These are phyloP conservation scores for Hexamita inflata DNA, from an alignment of 208 protist genomes.

Conservation along the genomic window DNA sequence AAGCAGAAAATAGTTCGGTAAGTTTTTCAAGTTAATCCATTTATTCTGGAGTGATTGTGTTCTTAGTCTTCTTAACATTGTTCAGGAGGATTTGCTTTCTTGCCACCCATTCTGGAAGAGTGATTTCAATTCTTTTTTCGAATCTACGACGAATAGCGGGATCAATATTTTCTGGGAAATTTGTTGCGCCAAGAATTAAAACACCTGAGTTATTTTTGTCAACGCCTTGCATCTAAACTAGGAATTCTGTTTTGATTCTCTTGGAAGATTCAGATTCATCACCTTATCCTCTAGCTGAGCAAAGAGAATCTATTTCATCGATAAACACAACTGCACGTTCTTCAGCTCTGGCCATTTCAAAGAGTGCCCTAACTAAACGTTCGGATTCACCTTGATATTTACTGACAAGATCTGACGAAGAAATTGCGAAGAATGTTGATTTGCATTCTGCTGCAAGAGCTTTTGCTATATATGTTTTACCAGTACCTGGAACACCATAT, in stretches of 20 bases:
- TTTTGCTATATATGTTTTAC: constrained; percentile 65
- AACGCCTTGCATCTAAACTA: constrained; percentile 79
- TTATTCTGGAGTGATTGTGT: neutral
- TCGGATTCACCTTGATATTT: constrained; percentile 89
- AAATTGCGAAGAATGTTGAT: constrained; percentile 56
- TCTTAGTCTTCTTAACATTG: neutral
- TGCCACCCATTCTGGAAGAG: constrained; percentile 60
- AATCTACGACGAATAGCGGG: constrained; percentile 57
- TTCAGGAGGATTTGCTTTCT: neutral
- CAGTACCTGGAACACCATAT: constrained; percentile 65
- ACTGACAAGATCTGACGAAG: constrained; percentile 49
- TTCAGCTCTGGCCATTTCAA: constrained; percentile 76
- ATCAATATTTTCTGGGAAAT: constrained; percentile 64
- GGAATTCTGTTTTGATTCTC: constrained; percentile 92
- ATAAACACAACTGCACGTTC: constrained; percentile 95
- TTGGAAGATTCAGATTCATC: constrained; percentile 73
- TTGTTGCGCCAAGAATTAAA: constrained; percentile 62
- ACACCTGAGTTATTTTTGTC: constrained; percentile 42
- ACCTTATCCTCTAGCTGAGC: constrained; percentile 60
- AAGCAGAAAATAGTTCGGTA: constrained; percentile 52
- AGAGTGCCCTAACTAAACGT: constrained; percentile 78
- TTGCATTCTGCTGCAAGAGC: constrained; percentile 68
- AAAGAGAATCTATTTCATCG: constrained; percentile 95
- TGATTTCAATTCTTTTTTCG: constrained; percentile 68
- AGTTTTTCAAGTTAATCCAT: constrained; percentile 12